phyloP scores from a whole-genome alignment of 2,329 filamentous ascomycete species.

The Verticillium tricorpus region DNA sequence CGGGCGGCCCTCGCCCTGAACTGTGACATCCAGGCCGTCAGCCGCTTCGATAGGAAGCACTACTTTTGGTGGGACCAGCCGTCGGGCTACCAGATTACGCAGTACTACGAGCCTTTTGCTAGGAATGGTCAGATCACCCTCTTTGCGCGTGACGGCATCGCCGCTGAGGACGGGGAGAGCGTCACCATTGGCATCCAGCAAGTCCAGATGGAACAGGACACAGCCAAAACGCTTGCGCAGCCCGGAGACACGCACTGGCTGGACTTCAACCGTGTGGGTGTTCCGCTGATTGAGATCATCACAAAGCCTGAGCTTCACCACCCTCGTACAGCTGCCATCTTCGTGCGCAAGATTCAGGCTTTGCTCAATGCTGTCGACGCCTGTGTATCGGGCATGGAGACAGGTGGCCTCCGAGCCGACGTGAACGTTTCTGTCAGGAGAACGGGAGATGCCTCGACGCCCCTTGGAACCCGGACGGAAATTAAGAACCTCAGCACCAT shows the following conservation, averaged over 20 bases:
- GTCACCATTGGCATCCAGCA: slow-evolving; percentile 82
- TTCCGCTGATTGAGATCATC: slow-evolving; percentile 92
- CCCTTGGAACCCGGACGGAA: slow-evolving; percentile 81
- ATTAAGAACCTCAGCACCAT: slow-evolving; percentile 97
- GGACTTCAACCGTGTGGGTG: slow-evolving; percentile 90
- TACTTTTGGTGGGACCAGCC: slow-evolving; percentile 99
- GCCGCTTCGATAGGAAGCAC: slow-evolving; percentile 92
- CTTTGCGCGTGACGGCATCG: slow-evolving; percentile 72
- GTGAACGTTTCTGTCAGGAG: slow-evolving; percentile 88
- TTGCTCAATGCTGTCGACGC: slow-evolving; percentile 76
- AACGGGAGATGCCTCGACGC: slow-evolving; percentile 32
- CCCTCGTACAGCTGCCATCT: slow-evolving; percentile 79
- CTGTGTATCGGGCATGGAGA: slow-evolving; percentile 88
- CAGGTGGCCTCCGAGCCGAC: slow-evolving; percentile 84
- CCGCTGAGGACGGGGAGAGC: slow-evolving; percentile 64
- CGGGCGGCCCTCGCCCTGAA: slow-evolving; percentile 81
- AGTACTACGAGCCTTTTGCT: slow-evolving; percentile 77
- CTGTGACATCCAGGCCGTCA: slow-evolving; percentile 71
- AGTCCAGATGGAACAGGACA: slow-evolving; percentile 96
- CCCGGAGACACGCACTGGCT: slow-evolving; percentile 70
- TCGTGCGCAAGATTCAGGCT: slow-evolving; percentile 83
- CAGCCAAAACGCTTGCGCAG: slow-evolving; percentile 85
- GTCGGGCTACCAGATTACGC: slow-evolving; percentile 93
- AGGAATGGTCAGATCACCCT: slow-evolving; percentile 69
- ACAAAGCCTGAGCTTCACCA: slow-evolving; percentile 85